Evolutionary conservation across 140 eudicot species (phyloP), one percentile per base, ranked within the genome.

Genomic region (Bidens hawaiensis): DNA sequence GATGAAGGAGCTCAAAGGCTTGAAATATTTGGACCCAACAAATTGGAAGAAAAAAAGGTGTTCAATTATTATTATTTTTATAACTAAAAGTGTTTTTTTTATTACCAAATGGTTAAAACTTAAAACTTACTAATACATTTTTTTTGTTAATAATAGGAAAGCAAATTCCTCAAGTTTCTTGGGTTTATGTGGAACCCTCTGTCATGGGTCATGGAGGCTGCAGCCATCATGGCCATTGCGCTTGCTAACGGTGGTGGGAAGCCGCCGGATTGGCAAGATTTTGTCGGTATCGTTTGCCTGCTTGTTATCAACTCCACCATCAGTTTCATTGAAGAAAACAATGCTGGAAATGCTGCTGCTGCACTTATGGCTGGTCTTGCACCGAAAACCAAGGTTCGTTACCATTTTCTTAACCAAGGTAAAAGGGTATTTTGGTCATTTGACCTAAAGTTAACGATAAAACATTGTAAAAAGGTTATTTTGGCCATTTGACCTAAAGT

Each of bases 321-420:
- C 66, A 86, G 95, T 83, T 90, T 90, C 73, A 86, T 90, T 34
- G 97, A 90, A 70, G 97, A 90, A 63, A 90, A 90, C 84, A 90
- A 90, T 25, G 97, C 97, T 15, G 97, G 97, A 62, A 90, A 90
- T 48, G 97, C 97, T 48, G 97, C 97, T 67, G 95, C 95, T 24
- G 97, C 97, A 11, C 97, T 90, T 65, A 90, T 90, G 97, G 97
- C 97, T 48, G 95, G 95, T 72, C 95, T 90, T 67, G 97, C 97
- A 54, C 97, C 97, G 33, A 90, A 90, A 78, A 80, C 94, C 27
- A 90, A 90, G 97, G 97, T 88, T 82, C 7, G 17, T 21, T 13
- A 11, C 50, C 6, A 4, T 55, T 33, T 34, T 10, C 26, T n/a
- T n/a, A n/a, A n/a, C n/a, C 11, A 10, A 1, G 43, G 4, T 36